These are phyloP conservation scores for Zanthoxylum bungeanum DNA, from an alignment of 345 rosid species.

Conservation along the genomic window DNA sequence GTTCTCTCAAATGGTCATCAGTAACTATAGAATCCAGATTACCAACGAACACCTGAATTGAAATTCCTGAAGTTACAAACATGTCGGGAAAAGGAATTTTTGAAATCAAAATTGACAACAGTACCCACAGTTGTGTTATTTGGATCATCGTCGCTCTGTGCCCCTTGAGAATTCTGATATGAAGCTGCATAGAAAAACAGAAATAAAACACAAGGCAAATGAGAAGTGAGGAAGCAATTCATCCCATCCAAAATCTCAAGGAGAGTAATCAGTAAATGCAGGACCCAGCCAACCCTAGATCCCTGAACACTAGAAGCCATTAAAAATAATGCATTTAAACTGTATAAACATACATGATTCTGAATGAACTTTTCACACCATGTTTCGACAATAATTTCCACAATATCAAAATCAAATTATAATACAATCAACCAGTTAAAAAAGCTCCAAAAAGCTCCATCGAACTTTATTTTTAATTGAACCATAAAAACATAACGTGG, in stretches of 20 bases:
- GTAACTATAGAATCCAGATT: slow-evolving; percentile 71
- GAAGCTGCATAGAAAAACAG: slow-evolving; percentile 63
- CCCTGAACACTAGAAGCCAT: background rate
- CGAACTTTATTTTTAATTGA: background rate
- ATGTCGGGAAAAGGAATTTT: background rate
- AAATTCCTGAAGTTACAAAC: slow-evolving; percentile 16
- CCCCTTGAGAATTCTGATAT: slow-evolving; percentile 57
- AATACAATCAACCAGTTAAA: no score
- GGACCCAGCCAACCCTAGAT: background rate
- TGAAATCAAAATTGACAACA: slow-evolving; percentile 13
- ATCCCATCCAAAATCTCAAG: background rate
- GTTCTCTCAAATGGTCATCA: slow-evolving; percentile 70
- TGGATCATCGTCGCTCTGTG: slow-evolving; percentile 70
- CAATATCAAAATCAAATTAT: background rate
- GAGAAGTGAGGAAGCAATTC: background rate
- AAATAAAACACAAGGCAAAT: slow-evolving; percentile 9
- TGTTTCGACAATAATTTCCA: no score
- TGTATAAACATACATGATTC: no score
- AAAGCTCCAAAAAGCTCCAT: background rate
- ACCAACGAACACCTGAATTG: slow-evolving; percentile 78
- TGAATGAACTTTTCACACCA: no score
- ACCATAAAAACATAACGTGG: background rate
- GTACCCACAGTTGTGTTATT: slow-evolving; percentile 85
- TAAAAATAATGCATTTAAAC: background rate
- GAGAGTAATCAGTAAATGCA: background rate